phyloP scores from a whole-genome alignment of 306 rosid genomes.

The Myrica gale region DNA sequence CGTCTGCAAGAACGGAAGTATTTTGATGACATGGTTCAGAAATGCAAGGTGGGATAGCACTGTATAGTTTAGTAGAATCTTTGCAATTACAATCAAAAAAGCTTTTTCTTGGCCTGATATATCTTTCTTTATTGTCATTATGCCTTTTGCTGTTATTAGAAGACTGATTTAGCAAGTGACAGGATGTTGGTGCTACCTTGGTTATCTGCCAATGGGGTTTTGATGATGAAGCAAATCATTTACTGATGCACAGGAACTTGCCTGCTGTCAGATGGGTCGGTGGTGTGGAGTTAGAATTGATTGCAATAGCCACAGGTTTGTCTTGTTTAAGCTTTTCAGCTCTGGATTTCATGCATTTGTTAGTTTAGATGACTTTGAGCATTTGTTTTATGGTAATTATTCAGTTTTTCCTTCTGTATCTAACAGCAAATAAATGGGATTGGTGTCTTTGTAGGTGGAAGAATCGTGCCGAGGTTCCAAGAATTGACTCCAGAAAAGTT shows the following conservation, averaged over 20 bases:
- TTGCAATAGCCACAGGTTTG: slow-evolving; percentile 95
- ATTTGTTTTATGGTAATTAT: not conserved
- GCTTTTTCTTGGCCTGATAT: not conserved
- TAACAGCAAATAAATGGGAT: slow-evolving; percentile 14
- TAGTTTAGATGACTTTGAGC: not conserved
- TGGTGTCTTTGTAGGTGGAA: slow-evolving; percentile 68
- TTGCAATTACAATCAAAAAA: not conserved
- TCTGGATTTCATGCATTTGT: not conserved
- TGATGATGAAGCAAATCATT: slow-evolving; percentile 99
- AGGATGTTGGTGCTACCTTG: slow-evolving; percentile 95
- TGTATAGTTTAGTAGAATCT: too few relatives aligned
- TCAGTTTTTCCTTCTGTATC: slow-evolving; percentile 1
- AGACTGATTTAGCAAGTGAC: slow-evolving; percentile 28
- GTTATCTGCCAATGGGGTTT: slow-evolving; percentile 99
- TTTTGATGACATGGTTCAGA: too few relatives aligned
- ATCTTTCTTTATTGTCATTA: not conserved
- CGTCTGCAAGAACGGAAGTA: too few relatives aligned
- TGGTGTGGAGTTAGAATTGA: slow-evolving; percentile 97
- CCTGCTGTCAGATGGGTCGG: slow-evolving; percentile 99
- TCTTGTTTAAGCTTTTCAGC: slow-evolving; percentile 24
- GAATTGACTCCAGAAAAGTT: slow-evolving; percentile 85
- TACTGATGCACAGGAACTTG: slow-evolving; percentile 89
- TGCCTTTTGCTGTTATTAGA: slow-evolving; percentile 12
- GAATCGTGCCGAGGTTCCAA: slow-evolving; percentile 97
- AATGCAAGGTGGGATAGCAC: too few relatives aligned